A percentile compares a stretch with the other conserved stretches of the same genome.
phyloP scores from a whole-genome alignment of 768 basidiomycete species.

The Brasilioporus rufonigricans region DNA sequence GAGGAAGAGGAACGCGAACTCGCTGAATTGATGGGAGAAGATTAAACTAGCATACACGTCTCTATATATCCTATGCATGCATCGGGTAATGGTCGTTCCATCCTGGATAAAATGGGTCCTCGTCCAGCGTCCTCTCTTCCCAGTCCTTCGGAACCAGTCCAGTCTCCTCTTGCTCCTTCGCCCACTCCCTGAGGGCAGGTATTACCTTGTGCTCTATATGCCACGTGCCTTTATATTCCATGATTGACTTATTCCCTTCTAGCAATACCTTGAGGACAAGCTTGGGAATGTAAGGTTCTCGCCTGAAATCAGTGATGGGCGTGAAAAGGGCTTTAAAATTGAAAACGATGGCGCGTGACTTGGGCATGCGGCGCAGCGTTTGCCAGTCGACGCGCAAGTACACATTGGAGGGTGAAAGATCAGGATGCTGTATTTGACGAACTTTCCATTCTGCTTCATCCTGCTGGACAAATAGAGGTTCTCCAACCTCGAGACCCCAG shows the following conservation, averaged over 20 bases:
- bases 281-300: conserved; percentile 48
- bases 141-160: conserved; percentile 47
- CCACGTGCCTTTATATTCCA: conserved; percentile 44
- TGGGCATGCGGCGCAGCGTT: conserved; percentile 47
- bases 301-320: conserved; percentile 40
- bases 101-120: conserved; percentile 51
- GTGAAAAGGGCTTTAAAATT: conserved; percentile 57
- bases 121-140: conserved; percentile 48
- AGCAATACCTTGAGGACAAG: conserved; percentile 43
- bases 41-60: conserved; percentile 10
- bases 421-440: conserved; percentile 34
- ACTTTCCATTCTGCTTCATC: conserved; percentile 36
- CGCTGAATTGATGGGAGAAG: conserved; percentile 65
- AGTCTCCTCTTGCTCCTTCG: conserved; percentile 45
- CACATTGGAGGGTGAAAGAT: conserved; percentile 40
- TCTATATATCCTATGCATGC: conserved; percentile 9
- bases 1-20: conserved; percentile 91
- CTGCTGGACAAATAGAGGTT: conserved; percentile 45
- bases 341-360: conserved; percentile 48
- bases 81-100: conserved; percentile 34
- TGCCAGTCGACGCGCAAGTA: conserved; percentile 56
- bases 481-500: conserved; percentile 50
- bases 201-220: conserved; percentile 44
- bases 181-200: conserved; percentile 46
- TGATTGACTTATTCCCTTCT: conserved; percentile 38